Conservation (phyloP, 495 filamentous ascomycete genomes). For the Pseudomonodictys pantanalensis region DNA sequence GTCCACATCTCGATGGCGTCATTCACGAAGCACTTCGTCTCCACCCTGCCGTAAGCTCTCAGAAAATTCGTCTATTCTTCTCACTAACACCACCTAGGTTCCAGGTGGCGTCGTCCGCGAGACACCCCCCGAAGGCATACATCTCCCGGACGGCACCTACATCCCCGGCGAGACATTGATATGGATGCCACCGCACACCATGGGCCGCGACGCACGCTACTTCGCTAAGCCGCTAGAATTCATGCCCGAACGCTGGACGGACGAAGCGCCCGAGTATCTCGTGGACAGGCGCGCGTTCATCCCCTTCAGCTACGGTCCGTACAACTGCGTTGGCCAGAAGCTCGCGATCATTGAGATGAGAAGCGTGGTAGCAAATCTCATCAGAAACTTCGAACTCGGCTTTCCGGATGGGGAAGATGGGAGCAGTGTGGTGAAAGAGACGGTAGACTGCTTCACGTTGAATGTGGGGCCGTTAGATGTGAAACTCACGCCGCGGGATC, state of each 20-base stretch:
- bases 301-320: conserved; percentile 17
- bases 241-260: conserved; percentile 31
- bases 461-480: conserved; percentile 23
- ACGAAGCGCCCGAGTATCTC: conserved; percentile 18
- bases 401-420: conserved; percentile 15
- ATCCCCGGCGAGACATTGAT: conserved; percentile 20
- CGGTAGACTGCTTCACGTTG: conserved; percentile 20
- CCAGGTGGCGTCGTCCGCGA: conserved; percentile 19
- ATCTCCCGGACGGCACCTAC: conserved; percentile 9
- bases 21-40: conserved; percentile 33
- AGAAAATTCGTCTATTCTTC: too few species aligned
- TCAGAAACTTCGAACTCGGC: conserved; percentile 4
- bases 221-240: conserved; percentile 21
- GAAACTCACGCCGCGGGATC: conserved; percentile 2
- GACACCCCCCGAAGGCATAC: conserved; percentile 20
- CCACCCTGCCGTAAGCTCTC: conserved; percentile 19
- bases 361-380: conserved; percentile 15
- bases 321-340: conserved; percentile 23
- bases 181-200: conserved; percentile 17
- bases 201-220: conserved; percentile 9
- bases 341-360: conserved; percentile 23
- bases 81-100: conserved; percentile 10
- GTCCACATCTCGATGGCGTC: conserved; percentile 27
- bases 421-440: not conserved
- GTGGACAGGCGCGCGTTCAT: conserved; percentile 27